Percentiles rank a stretch among this genome's conserved stretches.
phyloP scores from a whole-genome alignment of 371 early-diverging fungal genomes.

The Mucor lusitanicus region DNA sequence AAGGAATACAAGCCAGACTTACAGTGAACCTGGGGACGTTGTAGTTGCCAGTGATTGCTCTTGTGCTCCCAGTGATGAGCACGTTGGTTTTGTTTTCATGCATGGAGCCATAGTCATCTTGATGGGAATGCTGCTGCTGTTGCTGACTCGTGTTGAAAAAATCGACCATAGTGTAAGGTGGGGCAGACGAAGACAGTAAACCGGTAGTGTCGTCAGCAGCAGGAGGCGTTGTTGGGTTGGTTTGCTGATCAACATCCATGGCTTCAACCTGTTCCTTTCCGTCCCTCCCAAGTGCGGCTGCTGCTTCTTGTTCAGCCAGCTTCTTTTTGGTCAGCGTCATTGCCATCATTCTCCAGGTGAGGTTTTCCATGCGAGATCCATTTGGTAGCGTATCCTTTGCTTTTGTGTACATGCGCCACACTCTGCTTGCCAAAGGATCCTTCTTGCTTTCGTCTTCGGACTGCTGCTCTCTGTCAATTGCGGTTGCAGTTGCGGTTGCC shows the following conservation, averaged over 20 bases:
- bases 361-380: constrained; percentile 66
- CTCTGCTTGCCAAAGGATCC: constrained; percentile 60
- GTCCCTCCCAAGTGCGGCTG: neutral
- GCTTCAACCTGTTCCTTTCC: neutral
- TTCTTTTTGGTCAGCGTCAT: constrained; percentile 56
- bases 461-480: constrained; percentile 3
- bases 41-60: neutral
- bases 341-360: constrained; percentile 77
- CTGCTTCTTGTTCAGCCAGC: constrained; percentile 9
- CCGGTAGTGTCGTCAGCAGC: constrained; percentile 26
- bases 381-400: constrained; percentile 69
- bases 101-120: neutral
- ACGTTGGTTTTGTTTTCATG: constrained; percentile 7
- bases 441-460: constrained; percentile 38
- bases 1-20: neutral
- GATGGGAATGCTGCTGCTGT: constrained; percentile 3
- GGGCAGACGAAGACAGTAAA: constrained; percentile 34
- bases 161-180: constrained; percentile 28
- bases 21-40: constrained; percentile 10
- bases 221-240: constrained; percentile 21
- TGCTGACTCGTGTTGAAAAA: neutral
- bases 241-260: constrained; percentile 5
- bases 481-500: neutral
- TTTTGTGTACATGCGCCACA: constrained; percentile 74
- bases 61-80: neutral